These are phyloP conservation scores for Talaromyces sp. DNA, from an alignment of 2,329 filamentous ascomycete genomes.

Conservation along the genomic window DNA sequence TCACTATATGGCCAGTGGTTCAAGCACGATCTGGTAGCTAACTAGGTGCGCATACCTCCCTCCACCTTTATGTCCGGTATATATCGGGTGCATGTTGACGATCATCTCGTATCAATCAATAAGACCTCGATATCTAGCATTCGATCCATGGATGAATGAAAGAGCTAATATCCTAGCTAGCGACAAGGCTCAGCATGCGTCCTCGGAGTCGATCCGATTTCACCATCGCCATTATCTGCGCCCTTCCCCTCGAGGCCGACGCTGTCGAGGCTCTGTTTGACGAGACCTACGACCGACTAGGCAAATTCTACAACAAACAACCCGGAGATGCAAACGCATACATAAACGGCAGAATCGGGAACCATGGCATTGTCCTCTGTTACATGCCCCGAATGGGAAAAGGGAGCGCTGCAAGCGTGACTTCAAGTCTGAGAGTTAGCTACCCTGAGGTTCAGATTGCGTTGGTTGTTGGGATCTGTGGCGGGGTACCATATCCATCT, in stretches of 20 bases:
- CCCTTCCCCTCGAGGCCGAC: slow-evolving; percentile 9
- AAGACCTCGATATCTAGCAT: not conserved
- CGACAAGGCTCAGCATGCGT: not conserved
- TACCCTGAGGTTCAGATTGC: not conserved
- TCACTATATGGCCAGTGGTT: not conserved
- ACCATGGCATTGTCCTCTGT: not conserved
- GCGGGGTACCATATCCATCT: not conserved
- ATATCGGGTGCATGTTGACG: not conserved
- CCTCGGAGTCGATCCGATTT: not conserved
- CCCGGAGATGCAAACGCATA: slow-evolving; percentile 3
- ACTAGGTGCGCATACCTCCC: not conserved
- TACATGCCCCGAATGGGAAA: slow-evolving; percentile 2
- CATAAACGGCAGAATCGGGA: not conserved
- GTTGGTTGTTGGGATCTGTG: slow-evolving; percentile 7
- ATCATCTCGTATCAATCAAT: not conserved
- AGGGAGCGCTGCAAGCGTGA: not conserved
- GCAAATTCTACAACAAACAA: not conserved
- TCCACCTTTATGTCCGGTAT: not conserved
- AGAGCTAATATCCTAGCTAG: not conserved
- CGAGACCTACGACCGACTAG: not conserved
- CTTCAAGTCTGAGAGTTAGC: not conserved
- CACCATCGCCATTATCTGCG: not conserved
- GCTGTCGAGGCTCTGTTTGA: slow-evolving; percentile 1
- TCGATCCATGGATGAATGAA: not conserved
- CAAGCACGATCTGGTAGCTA: not conserved